Evolutionary conservation across 805 yeast species (phyloP).

Genomic region (Kodamaea sagamina): DNA sequence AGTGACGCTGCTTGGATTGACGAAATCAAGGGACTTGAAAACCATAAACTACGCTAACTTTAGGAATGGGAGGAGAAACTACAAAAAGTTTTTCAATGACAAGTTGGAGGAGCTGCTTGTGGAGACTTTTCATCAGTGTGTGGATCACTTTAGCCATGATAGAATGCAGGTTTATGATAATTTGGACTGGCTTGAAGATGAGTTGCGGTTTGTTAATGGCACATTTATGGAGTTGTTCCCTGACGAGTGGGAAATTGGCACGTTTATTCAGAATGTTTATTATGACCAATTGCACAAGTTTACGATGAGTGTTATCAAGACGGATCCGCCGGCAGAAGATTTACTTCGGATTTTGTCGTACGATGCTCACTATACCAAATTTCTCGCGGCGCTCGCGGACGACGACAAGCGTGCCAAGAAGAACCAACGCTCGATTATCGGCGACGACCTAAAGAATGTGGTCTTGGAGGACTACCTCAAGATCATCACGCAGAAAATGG

Average conservation of each 20-base stretch:
- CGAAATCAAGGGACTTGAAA: conserved; percentile 17
- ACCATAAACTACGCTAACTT: conserved; percentile 31
- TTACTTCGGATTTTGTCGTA: conserved; percentile 74
- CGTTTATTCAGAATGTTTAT: conserved; percentile 62
- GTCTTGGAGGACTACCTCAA: conserved; percentile 77
- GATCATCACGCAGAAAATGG: conserved; percentile 70
- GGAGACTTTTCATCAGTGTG: conserved; percentile 69
- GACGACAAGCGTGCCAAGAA: conserved; percentile 39
- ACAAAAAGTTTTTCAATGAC: conserved; percentile 59
- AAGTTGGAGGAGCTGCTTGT: conserved; percentile 60
- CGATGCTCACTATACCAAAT: conserved; percentile 62
- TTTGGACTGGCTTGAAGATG: conserved; percentile 82
- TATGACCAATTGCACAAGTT: conserved; percentile 65
- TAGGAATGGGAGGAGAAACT: conserved; percentile 52
- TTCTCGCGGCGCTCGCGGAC: conserved; percentile 29
- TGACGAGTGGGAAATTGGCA: conserved; percentile 68
- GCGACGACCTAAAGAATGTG: conserved; percentile 70
- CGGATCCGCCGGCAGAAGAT: conserved; percentile 78
- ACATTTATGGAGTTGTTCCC: conserved; percentile 67
- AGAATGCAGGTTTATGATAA: conserved; percentile 65
- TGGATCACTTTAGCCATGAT: conserved; percentile 49
- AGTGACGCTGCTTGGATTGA: conserved; percentile 33
- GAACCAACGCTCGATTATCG: conserved; percentile 55
- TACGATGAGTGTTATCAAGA: conserved; percentile 60
- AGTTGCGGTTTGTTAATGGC: conserved; percentile 63